Evolutionary conservation across 805 yeast genomes (phyloP), one percentile per base, ranked within the genome.

Genomic region (Schwanniomyces polymorphus): DNA sequence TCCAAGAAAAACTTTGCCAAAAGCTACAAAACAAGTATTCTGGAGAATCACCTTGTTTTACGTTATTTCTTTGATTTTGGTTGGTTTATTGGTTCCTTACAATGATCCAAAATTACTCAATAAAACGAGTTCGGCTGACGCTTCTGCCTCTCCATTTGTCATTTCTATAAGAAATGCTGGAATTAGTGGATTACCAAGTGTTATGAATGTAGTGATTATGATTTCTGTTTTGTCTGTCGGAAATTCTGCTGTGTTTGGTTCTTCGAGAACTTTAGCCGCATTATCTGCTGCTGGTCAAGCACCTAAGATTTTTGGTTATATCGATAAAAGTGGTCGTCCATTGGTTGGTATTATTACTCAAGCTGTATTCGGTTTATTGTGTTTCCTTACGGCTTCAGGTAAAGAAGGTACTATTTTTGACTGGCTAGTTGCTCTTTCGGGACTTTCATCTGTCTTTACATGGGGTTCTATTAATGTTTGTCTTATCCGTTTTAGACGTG

Each of bases 1-100:
- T 49, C 75, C 75, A 27, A 52, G 72, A 23, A 60, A 59, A 41
- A 53, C 72, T 31, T 61, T 71, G 44, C 75, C 76, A 26, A 58
- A 66, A 38, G 76, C 76, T 42, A 68, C 68, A 45, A 70, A 70
- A 48, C 75, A 70, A 51, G 75, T 71, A 11, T 71, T 71, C 56
- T 68, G 74, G 72, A 60, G 76, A 57, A 71, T 71, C 38, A 54
- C 65, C 48, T 58, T 71, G 54, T 71, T 71, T 54, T 71, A 71
- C 60, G 58, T 81, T 50, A 60, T 75, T 17, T 72, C 82, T 12
- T 71, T 78, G 51, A 65, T 68, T 41, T 62, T 78, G 50, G 68
- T 74, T 51, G 82, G 85, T 42, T 73, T 73, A 51, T 69, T 76
- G 60, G 86, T 83, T 43, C 85, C 86, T 68, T 68, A 61, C 59